Evolutionary conservation across 345 rosid species (phyloP), one percentile per base, ranked within the genome.

Genomic region (Bruguiera parviflora): DNA sequence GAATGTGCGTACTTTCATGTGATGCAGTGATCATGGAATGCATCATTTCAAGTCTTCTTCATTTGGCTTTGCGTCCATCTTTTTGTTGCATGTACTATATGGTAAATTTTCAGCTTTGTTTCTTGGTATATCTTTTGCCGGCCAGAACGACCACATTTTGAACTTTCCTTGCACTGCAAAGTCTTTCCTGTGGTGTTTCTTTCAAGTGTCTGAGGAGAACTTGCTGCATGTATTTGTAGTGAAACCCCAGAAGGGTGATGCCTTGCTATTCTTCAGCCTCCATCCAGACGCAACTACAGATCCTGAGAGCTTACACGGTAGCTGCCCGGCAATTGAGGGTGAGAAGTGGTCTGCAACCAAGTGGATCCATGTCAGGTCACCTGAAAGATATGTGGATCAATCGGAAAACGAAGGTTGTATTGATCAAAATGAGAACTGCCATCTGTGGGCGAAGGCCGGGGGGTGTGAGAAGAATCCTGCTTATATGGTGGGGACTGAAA

Each of bases 301-400:
- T 72, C 0, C 72, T 11, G 57, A 29, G 37, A 95, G 97, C 75
- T 75, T 95, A 80, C 99, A 95, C 16, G 93, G 89, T 53, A 92
- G 99, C 75, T 95, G 99, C 78, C 97, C 97, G 0, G 99, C 90
- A 63, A 69, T 87, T 2, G 85, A 95, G 77, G 99, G 99, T 18
- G 97, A 95, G 96, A 95, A 95, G 71, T 92, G 98, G 98, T 92
- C 98, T 29, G 98, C 96, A 24, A 95, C 99, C 28, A 90, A 81
- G 83, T 95, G 99, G 99, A 92, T 95, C 80, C 99, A 95, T 61
- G 96, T 90, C 58, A 82, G 80, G 76, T 75, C 90, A 29, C 88
- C 88, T 2, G 89, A 85, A 0, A 78, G 27, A 49, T n/a, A 63
- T 0, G 0, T 8, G 6, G 49, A 2, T 49, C 63, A 5, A 0